Conservation (phyloP, 2,329 filamentous ascomycete genomes). For the Apiospora pterosperma region DNA sequence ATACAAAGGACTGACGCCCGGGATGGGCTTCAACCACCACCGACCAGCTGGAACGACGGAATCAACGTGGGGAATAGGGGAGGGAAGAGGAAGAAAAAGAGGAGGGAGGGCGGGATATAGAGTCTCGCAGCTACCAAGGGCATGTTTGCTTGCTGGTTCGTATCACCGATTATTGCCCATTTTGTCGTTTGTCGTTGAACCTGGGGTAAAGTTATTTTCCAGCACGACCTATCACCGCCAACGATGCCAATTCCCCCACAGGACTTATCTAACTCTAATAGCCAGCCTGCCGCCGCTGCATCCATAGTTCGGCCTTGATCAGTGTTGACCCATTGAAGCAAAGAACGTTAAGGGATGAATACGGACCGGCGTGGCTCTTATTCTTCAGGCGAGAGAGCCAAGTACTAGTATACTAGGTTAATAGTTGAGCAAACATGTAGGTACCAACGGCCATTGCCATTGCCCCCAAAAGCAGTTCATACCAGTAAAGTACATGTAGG, state of each 20-base stretch:
- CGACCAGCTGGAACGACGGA: not conserved
- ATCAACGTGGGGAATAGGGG: not conserved
- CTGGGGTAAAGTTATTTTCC: conserved; percentile 21
- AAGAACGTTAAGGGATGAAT: not conserved
- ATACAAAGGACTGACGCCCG: not conserved
- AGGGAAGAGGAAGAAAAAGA: not conserved
- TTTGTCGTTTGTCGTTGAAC: conserved; percentile 14
- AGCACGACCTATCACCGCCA: conserved; percentile 15
- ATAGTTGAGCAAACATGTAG: not conserved
- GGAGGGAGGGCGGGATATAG: conserved; percentile 5
- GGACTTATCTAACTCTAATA: conserved; percentile 11
- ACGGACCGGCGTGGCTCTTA: not conserved
- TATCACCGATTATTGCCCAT: conserved; percentile 8
- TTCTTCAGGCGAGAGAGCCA: not conserved
- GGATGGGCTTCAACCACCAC: not conserved
- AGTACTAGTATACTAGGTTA: too few species aligned
- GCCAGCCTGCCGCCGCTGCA: not conserved
- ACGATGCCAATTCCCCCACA: conserved; percentile 22
- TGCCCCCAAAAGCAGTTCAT: not conserved
- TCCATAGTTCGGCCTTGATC: not conserved
- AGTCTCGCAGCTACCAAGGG: not conserved
- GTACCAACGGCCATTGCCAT: not conserved
- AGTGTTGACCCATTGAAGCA: not conserved
- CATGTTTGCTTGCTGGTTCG: conserved; percentile 4
- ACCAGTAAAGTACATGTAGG: not conserved